A percentile compares a stretch with the other conserved stretches of the same genome.
Evolutionary conservation across 1,139 yeast species (phyloP).

Genomic region (Hyphopichia pseudoburtonii): DNA sequence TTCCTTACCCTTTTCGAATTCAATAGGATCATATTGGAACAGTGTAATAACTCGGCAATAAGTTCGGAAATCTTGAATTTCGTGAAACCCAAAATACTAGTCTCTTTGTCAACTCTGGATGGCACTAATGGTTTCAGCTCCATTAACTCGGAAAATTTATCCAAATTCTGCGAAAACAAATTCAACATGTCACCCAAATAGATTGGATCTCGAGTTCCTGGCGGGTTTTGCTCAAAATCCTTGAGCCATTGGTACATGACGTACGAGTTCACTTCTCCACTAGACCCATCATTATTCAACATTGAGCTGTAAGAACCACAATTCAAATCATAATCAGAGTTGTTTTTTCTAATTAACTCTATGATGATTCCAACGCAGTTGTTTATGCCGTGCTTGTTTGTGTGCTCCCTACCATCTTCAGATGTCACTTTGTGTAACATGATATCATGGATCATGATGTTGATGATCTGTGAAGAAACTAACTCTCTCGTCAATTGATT

Average conservation of each 20-base stretch:
- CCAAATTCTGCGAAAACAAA: constrained; percentile 40
- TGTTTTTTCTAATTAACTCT: constrained; percentile 47
- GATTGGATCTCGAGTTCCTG: constrained; percentile 47
- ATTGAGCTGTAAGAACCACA: constrained; percentile 42
- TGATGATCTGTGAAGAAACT: constrained; percentile 37
- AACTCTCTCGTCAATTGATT: constrained; percentile 46
- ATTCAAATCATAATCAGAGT: constrained; percentile 48
- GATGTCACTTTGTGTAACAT: constrained; percentile 28
- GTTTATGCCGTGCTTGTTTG: constrained; percentile 48
- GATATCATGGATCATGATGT: constrained; percentile 41
- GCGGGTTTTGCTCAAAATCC: constrained; percentile 50
- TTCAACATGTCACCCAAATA: constrained; percentile 46
- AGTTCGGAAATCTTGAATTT: constrained; percentile 45
- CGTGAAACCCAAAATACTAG: constrained; percentile 37
- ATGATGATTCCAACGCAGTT: constrained; percentile 50
- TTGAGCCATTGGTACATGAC: constrained; percentile 50
- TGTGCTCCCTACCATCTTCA: constrained; percentile 15
- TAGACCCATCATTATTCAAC: constrained; percentile 30
- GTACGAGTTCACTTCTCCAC: constrained; percentile 39
- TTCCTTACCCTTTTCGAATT: constrained; percentile 40
- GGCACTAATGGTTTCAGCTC: constrained; percentile 28
- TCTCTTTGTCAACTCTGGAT: constrained; percentile 13
- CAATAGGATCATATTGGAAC: constrained; percentile 49
- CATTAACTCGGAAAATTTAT: constrained; percentile 29
- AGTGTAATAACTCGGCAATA: constrained; percentile 47